These are phyloP conservation scores for Saccharomyces hybrid DNA, from an alignment of 1,139 yeast genomes.

Conservation along the genomic window DNA sequence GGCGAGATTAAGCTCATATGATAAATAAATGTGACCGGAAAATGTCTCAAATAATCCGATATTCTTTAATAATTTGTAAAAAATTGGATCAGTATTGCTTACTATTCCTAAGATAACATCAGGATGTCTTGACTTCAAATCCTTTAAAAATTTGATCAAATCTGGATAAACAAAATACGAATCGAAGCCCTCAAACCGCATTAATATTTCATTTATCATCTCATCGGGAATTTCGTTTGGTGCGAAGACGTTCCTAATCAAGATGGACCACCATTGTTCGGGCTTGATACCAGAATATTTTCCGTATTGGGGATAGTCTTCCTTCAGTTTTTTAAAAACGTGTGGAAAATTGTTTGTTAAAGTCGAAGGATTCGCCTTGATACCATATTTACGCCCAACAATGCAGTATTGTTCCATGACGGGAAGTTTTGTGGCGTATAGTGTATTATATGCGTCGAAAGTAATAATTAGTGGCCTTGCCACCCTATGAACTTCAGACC, in stretches of 20 bases:
- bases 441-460: slow-evolving; percentile 61
- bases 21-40: slow-evolving; percentile 37
- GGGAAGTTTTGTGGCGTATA: slow-evolving; percentile 51
- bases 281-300: slow-evolving; percentile 34
- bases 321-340: slow-evolving; percentile 29
- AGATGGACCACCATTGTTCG: slow-evolving; percentile 53
- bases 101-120: slow-evolving; percentile 40
- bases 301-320: slow-evolving; percentile 55
- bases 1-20: slow-evolving; percentile 47
- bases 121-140: slow-evolving; percentile 31
- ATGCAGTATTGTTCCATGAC: slow-evolving; percentile 46
- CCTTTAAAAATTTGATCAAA: slow-evolving; percentile 41
- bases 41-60: slow-evolving; percentile 39
- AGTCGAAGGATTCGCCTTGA: slow-evolving; percentile 33
- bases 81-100: slow-evolving; percentile 56
- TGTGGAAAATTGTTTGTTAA: slow-evolving; percentile 28
- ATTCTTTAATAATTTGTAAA: slow-evolving; percentile 38
- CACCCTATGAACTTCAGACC: slow-evolving; percentile 9
- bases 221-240: slow-evolving; percentile 25
- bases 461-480: slow-evolving; percentile 45
- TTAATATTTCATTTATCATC: slow-evolving; percentile 37
- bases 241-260: slow-evolving; percentile 41
- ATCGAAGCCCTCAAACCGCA: slow-evolving; percentile 41
- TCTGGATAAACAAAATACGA: slow-evolving; percentile 53
- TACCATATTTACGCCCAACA: slow-evolving; percentile 41